Evolutionary conservation across 257 asterid species (phyloP), one percentile per base, ranked within the genome.

Genomic region (Lycium barbarum): DNA sequence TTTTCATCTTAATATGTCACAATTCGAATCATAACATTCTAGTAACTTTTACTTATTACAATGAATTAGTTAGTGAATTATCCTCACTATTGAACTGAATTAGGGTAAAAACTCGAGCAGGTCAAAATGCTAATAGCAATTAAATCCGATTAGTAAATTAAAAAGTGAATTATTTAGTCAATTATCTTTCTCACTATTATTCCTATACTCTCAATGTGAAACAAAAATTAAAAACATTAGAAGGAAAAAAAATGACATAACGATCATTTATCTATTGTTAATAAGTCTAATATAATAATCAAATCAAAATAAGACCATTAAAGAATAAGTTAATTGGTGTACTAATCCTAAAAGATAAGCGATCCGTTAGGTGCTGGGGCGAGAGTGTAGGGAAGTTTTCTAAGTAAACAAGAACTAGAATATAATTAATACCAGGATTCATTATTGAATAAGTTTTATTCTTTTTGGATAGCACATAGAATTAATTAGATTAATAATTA

Each of bases 351-450:
- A 17, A 58, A 18, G 11, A 58, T 62, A 20, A 45, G 80, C 45
- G 80, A 47, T 6, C 81, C 81, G 81, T 49, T 47, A 74, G 81
- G 81, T 20, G 18, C 1, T 74, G 81, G 81, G 40, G 61, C 58
- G 20, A 7, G 6, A 35, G 12, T 22, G 12, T 49, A 49, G 61
- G 79, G 2, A 47, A n/a, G 13, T 45, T 47, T 45, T 45, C 18
- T 3, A 73, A 47, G 20, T 20, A 73, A 73, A 73, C 7, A 47
- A 7, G 13, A 74, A 22, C 18, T 22, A 13, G 2, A 74, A 15
- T 10, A 74, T 74, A 74, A 49, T 22, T 22, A 76, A 51, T 76
- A 13, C 14, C 9, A 45, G 11, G 57, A 45, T 73, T 72, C 11
- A 72, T 73, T n/a, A 45, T 70, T 17, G 3, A 1, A 68, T 43